Evolutionary conservation across 306 rosid genomes (phyloP).

Genomic region (Macrotyloma uniflorum): DNA sequence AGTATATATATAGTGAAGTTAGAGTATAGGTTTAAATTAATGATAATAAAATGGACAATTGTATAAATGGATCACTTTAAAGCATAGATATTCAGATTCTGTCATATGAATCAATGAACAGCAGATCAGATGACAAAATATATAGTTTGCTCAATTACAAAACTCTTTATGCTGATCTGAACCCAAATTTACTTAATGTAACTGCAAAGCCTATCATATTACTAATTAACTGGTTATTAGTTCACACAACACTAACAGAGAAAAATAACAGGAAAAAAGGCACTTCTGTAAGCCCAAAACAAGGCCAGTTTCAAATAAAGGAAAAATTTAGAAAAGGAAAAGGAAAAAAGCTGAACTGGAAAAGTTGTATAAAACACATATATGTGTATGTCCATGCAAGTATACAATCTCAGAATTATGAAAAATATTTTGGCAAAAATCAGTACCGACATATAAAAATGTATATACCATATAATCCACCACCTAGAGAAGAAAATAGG

Average conservation of each 20-base stretch:
- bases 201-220: background rate
- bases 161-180: background rate
- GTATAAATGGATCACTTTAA: background rate
- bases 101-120: background rate
- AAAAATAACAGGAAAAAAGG: conserved; percentile 2
- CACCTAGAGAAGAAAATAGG: background rate
- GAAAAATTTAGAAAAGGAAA: background rate
- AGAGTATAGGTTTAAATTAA: background rate
- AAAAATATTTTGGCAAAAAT: background rate
- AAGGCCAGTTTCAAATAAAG: background rate
- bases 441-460: background rate
- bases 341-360: background rate
- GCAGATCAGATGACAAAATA: conserved; percentile 20
- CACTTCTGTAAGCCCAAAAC: background rate
- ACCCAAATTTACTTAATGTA: background rate
- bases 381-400: conserved; percentile 4
- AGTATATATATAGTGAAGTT: background rate
- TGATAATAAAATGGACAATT: background rate
- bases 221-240: background rate
- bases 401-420: conserved; percentile 1
- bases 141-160: background rate
- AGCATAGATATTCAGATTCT: background rate
- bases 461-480: background rate
- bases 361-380: background rate
- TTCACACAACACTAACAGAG: background rate